Conservation (phyloP, 2,329 filamentous ascomycete species). For the Xylariaceae sp. region DNA sequence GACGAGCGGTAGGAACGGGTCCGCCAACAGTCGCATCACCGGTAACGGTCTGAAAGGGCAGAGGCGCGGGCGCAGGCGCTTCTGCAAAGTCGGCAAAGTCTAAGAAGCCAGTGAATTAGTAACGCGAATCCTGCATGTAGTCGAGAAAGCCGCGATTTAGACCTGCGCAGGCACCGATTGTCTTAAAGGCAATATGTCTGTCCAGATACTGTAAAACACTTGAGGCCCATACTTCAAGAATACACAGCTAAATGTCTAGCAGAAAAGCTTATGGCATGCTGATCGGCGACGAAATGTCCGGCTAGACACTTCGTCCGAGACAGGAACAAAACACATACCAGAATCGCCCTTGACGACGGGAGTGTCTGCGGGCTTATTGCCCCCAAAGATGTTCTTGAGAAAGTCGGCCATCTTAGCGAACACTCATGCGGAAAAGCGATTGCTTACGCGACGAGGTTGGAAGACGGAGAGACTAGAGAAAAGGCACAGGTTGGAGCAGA, state of each 20-base stretch:
- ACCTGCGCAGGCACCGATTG: too few relatives aligned
- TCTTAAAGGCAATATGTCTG: too few relatives aligned
- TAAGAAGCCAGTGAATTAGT: conserved; percentile 53
- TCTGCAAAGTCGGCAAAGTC: conserved; percentile 95
- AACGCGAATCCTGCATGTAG: too few relatives aligned
- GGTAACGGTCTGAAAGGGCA: conserved; percentile 53
- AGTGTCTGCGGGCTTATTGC: conserved; percentile 64
- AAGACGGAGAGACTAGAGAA: conserved; percentile 13
- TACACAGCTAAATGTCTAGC: background rate
- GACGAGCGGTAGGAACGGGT: conserved; percentile 58
- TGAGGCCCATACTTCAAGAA: background rate
- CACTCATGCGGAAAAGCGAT: conserved; percentile 28
- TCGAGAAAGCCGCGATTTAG: too few relatives aligned
- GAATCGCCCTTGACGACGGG: conserved; percentile 62
- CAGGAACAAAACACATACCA: conserved; percentile 55
- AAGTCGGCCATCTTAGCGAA: conserved; percentile 60
- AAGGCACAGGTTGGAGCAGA: conserved; percentile 14
- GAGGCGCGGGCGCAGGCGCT: conserved; percentile 69
- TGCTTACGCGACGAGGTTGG: conserved; percentile 30
- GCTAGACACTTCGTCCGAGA: background rate
- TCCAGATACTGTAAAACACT: background rate
- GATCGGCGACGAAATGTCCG: background rate
- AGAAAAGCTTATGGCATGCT: too few relatives aligned
- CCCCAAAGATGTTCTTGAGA: conserved; percentile 73
- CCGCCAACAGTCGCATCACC: conserved; percentile 53